Conservation (phyloP, 345 rosid genomes). For the Rubroshorea leprosula region DNA sequence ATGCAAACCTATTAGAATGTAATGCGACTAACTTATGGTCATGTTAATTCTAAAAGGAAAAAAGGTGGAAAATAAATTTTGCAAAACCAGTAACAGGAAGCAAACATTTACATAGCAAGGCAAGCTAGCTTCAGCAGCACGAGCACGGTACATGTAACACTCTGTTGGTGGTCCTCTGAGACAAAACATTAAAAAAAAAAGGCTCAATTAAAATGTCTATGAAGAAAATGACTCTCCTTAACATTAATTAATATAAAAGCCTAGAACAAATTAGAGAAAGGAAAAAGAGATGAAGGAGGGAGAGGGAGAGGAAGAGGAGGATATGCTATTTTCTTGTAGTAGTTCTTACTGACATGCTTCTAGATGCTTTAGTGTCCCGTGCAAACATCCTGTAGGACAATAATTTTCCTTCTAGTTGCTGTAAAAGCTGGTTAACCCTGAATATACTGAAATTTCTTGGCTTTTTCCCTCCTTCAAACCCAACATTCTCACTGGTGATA, state of each 20-base stretch:
- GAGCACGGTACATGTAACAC: constrained; percentile 83
- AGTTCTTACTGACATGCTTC: constrained; percentile 63
- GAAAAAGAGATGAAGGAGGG: too few relatives aligned
- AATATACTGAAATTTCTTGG: constrained; percentile 49
- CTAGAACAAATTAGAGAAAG: too few relatives aligned
- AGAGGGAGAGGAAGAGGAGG: too few relatives aligned
- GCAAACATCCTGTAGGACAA: constrained; percentile 86
- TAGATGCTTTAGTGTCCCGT: constrained; percentile 89
- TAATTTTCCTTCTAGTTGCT: constrained; percentile 72
- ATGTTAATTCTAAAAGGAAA: neutral
- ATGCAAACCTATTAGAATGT: neutral
- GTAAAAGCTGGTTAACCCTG: constrained; percentile 70
- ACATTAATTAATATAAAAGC: too few relatives aligned
- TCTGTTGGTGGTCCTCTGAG: constrained; percentile 95
- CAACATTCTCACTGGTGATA: constrained; percentile 22
- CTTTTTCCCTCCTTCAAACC: constrained; percentile 38
- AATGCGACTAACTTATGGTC: neutral
- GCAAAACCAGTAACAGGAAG: constrained; percentile 11
- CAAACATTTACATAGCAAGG: constrained; percentile 42
- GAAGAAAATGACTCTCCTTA: too few relatives aligned
- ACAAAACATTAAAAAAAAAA: constrained; percentile 11
- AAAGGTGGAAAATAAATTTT: constrained; percentile 4
- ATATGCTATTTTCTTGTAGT: too few relatives aligned
- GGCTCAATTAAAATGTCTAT: neutral
- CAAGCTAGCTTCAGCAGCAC: constrained; percentile 63